These are phyloP conservation scores for Mucor mucedo DNA, from an alignment of 371 early-diverging fungal genomes.

Conservation along the genomic window DNA sequence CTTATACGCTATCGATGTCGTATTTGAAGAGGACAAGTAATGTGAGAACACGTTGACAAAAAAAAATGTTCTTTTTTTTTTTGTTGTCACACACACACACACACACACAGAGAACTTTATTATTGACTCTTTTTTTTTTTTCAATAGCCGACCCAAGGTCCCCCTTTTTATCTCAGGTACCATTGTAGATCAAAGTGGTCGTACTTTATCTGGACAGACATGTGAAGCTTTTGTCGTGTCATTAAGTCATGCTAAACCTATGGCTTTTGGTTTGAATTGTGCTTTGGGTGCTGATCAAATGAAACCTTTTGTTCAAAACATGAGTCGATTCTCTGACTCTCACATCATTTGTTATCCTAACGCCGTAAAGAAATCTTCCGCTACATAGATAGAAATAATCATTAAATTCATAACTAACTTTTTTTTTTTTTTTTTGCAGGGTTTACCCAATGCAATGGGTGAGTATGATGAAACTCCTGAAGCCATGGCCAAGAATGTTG, in stretches of 20 bases:
- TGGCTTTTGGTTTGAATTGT: conserved; percentile 95
- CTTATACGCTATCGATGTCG: conserved; percentile 85
- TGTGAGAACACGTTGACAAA: background rate
- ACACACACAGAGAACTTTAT: no score
- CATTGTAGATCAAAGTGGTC: conserved; percentile 95
- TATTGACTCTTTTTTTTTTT: background rate
- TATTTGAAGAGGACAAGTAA: conserved; percentile 76
- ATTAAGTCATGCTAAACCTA: conserved; percentile 76
- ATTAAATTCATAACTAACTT: background rate
- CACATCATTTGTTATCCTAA: conserved; percentile 95
- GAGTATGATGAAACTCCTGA: conserved; percentile 90
- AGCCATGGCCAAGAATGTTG: conserved; percentile 83
- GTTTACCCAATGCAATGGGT: conserved; percentile 86
- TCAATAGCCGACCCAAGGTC: conserved; percentile 64
- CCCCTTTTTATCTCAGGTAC: conserved; percentile 95
- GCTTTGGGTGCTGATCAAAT: conserved; percentile 94
- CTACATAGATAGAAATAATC: background rate
- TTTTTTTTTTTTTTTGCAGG: conserved; percentile 29
- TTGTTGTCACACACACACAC: no score
- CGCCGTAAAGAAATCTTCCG: conserved; percentile 62
- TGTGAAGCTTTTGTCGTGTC: conserved; percentile 94
- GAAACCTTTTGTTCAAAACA: conserved; percentile 92
- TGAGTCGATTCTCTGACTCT: conserved; percentile 78
- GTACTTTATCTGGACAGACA: conserved; percentile 95
- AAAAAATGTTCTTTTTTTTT: conserved; percentile 3